phyloP scores from a whole-genome alignment of 305 asterid species.

The Solanum chacoense region DNA sequence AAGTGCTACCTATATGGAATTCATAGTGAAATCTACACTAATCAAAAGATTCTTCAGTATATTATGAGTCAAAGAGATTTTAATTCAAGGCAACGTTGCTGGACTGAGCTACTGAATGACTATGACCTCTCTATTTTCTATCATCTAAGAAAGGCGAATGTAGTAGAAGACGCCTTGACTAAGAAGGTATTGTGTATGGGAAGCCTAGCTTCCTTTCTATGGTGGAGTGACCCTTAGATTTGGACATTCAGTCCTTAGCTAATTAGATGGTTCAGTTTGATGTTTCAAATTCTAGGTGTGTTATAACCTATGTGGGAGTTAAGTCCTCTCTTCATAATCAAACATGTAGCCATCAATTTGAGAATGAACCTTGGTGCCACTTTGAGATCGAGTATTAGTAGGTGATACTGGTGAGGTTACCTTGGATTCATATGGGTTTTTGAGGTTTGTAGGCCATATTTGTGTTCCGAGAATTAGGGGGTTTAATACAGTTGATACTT shows the following conservation, averaged over 20 bases:
- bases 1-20: too few species aligned
- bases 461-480: background rate
- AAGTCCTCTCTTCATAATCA: background rate
- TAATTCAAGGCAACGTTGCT: background rate
- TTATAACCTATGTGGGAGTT: background rate
- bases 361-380: background rate
- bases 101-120: background rate
- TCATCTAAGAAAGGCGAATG: background rate
- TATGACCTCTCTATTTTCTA: background rate
- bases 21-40: too few species aligned
- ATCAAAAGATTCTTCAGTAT: too few species aligned
- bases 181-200: background rate
- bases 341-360: background rate
- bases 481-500: background rate
- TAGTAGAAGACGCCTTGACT: background rate
- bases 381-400: background rate
- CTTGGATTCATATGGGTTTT: background rate
- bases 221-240: background rate
- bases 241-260: background rate
- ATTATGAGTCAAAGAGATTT: too few species aligned
- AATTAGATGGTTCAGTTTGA: background rate
- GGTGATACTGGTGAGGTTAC: background rate
- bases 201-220: background rate
- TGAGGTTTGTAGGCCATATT: background rate
- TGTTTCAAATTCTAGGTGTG: background rate